phyloP scores from a whole-genome alignment of 75 land plant species.

The Pinus tabuliformis region DNA sequence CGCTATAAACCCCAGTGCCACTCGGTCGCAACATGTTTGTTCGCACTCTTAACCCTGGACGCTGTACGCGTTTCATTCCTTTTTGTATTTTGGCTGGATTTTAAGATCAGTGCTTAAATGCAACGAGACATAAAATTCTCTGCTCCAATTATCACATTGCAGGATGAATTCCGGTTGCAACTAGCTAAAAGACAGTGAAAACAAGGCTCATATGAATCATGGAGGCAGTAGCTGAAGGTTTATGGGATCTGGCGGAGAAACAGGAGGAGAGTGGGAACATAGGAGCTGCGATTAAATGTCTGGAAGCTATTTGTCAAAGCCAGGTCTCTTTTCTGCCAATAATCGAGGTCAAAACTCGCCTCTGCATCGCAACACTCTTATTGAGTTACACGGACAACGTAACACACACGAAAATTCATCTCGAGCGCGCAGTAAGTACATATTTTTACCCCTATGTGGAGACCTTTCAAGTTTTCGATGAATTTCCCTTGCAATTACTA shows the following conservation, averaged over 20 bases:
- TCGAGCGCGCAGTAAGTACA: constrained; percentile 74
- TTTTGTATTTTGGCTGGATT: too few species aligned
- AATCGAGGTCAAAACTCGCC: constrained; percentile 83
- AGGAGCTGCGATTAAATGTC: constrained; percentile 73
- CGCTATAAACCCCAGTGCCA: too few species aligned
- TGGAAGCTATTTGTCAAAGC: constrained; percentile 88
- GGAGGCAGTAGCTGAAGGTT: constrained; percentile 90
- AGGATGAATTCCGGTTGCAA: too few species aligned
- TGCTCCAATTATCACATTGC: too few species aligned
- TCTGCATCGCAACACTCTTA: constrained; percentile 74
- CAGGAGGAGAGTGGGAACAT: constrained; percentile 58
- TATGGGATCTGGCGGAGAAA: constrained; percentile 82
- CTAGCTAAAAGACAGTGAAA: neutral
- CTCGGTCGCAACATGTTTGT: too few species aligned
- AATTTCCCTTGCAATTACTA: too few species aligned
- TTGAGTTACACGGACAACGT: constrained; percentile 75
- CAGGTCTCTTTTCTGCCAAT: constrained; percentile 78
- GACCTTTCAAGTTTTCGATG: too few species aligned
- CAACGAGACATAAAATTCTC: too few species aligned
- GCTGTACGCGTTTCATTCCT: too few species aligned
- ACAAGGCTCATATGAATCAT: constrained; percentile 9
- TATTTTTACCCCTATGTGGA: neutral
- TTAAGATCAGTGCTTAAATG: too few species aligned
- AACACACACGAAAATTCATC: constrained; percentile 84
- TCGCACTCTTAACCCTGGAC: too few species aligned